Evolutionary conservation across 1,284 basidiomycete species (phyloP).

Genomic region (Cutaneotrichosporon sp.): DNA sequence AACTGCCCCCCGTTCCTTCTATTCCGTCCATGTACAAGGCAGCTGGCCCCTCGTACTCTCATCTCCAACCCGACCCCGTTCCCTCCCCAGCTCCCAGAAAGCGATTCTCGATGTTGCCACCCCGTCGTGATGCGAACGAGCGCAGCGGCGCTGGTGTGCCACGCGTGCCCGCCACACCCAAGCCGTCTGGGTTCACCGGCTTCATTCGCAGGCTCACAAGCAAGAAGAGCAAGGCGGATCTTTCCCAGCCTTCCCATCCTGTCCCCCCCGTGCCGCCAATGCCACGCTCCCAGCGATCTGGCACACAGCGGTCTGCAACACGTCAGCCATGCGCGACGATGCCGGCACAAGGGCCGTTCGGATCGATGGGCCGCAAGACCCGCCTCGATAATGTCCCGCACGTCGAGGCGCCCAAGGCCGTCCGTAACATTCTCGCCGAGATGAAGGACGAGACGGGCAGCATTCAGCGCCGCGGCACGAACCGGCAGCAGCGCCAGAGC

Average conservation of each 20-base stretch:
- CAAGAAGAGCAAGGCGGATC: slow-evolving; percentile 9
- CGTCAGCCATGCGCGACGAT: not conserved
- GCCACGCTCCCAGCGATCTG: not conserved
- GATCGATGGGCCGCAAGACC: slow-evolving; percentile 8
- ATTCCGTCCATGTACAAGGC: slow-evolving; percentile 17
- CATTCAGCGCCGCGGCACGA: slow-evolving; percentile 12
- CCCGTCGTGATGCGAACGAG: not conserved
- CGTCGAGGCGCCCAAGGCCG: slow-evolving; percentile 12
- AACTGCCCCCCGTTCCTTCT: slow-evolving; percentile 13
- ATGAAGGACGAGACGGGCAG: slow-evolving; percentile 13
- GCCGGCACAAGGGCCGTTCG: not conserved
- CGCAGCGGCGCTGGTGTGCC: not conserved
- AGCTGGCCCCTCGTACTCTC: not conserved
- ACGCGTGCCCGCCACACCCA: not conserved
- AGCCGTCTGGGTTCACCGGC: slow-evolving; percentile 2
- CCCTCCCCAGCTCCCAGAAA: not conserved
- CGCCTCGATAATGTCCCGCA: slow-evolving; percentile 7
- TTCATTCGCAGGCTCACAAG: slow-evolving; percentile 17
- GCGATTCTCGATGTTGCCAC: not conserved
- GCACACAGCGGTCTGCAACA: not conserved
- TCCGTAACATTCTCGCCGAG: slow-evolving; percentile 20
- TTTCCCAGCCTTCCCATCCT: not conserved
- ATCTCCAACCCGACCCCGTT: not conserved
- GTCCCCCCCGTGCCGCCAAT: not conserved
- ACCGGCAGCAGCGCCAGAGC: slow-evolving; percentile 9